phyloP scores from a whole-genome alignment of 2,329 filamentous ascomycete genomes.

The Penicillium thymicola region DNA sequence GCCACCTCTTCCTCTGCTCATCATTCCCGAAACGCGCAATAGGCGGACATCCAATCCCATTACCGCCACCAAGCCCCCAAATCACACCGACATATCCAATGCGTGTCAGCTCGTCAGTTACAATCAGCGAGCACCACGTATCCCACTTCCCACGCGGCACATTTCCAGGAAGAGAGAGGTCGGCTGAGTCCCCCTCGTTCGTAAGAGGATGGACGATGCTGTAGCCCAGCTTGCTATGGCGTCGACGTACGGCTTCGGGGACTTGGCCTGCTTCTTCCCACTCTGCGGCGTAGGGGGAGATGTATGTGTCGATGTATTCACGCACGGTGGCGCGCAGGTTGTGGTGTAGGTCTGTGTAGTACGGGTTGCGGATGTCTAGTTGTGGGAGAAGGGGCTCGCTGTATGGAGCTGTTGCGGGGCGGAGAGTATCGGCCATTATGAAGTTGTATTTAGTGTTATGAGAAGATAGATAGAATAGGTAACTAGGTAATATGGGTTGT shows the following conservation, averaged over 20 bases:
- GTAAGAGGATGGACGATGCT: conserved; percentile 36
- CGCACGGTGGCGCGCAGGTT: conserved; percentile 57
- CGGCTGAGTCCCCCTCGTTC: conserved; percentile 39
- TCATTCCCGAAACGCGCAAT: conserved; percentile 61
- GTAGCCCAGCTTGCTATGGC: conserved; percentile 42
- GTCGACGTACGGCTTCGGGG: conserved; percentile 42
- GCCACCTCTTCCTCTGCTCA: conserved; percentile 57
- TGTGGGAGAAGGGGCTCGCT: conserved; percentile 47
- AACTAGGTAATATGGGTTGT: background rate
- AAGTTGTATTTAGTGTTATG: background rate
- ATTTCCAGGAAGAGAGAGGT: conserved; percentile 44
- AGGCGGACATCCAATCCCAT: conserved; percentile 62
- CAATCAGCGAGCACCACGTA: conserved; percentile 55
- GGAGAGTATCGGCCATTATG: conserved; percentile 19
- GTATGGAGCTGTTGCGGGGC: conserved; percentile 35
- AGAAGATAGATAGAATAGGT: background rate
- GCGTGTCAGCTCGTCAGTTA: conserved; percentile 55
- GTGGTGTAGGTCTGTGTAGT: conserved; percentile 62
- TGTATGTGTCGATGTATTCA: conserved; percentile 56
- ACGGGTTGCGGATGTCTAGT: conserved; percentile 46
- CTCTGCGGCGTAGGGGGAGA: conserved; percentile 58
- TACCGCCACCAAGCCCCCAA: conserved; percentile 58
- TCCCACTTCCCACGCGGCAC: conserved; percentile 52
- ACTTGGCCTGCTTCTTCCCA: conserved; percentile 61
- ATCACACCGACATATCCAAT: conserved; percentile 57